Percentiles rank a stretch among this genome's conserved stretches.
phyloP scores from a whole-genome alignment of 2,329 filamentous ascomycete genomes.

The Tolypocladium tropicale region DNA sequence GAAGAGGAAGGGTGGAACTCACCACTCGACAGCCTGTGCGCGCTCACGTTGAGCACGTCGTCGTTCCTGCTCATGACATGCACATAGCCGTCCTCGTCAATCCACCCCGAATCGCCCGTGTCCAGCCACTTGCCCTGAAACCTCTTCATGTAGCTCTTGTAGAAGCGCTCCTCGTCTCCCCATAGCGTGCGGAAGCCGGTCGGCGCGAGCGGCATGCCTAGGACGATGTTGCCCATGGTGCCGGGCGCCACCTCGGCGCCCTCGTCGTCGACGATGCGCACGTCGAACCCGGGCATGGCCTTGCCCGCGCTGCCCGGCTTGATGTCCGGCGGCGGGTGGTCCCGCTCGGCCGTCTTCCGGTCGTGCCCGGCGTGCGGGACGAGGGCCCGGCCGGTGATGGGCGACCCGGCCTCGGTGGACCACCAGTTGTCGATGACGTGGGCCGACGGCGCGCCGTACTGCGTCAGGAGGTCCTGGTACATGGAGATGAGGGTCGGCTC shows the following conservation, averaged over 20 bases:
- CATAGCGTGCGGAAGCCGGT: slow-evolving; percentile 81
- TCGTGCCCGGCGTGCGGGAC: slow-evolving; percentile 48
- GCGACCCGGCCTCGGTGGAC: slow-evolving; percentile 49
- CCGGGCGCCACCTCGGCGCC: slow-evolving; percentile 62
- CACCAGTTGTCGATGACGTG: slow-evolving; percentile 51
- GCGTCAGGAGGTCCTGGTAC: slow-evolving; percentile 63
- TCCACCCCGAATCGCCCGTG: slow-evolving; percentile 81
- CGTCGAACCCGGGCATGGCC: slow-evolving; percentile 84
- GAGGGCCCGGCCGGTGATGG: slow-evolving; percentile 46
- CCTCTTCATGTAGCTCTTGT: slow-evolving; percentile 71
- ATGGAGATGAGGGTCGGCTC: slow-evolving; percentile 76
- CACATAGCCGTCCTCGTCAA: slow-evolving; percentile 63
- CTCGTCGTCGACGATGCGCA: slow-evolving; percentile 71
- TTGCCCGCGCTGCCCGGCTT: slow-evolving; percentile 85
- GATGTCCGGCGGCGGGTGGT: slow-evolving; percentile 39
- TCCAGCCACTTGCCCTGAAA: slow-evolving; percentile 80
- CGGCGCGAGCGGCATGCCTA: slow-evolving; percentile 72
- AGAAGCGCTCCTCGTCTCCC: slow-evolving; percentile 78
- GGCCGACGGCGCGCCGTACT: slow-evolving; percentile 53
- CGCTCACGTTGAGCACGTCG: slow-evolving; percentile 93
- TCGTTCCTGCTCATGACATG: slow-evolving; percentile 59
- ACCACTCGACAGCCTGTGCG: slow-evolving; percentile 83
- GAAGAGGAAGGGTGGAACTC: slow-evolving; percentile 15
- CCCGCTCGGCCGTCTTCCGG: slow-evolving; percentile 30
- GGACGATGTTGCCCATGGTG: slow-evolving; percentile 84